These are phyloP conservation scores for Colletotrichum tanaceti DNA, from an alignment of 2,329 filamentous ascomycete species.

Conservation along the genomic window DNA sequence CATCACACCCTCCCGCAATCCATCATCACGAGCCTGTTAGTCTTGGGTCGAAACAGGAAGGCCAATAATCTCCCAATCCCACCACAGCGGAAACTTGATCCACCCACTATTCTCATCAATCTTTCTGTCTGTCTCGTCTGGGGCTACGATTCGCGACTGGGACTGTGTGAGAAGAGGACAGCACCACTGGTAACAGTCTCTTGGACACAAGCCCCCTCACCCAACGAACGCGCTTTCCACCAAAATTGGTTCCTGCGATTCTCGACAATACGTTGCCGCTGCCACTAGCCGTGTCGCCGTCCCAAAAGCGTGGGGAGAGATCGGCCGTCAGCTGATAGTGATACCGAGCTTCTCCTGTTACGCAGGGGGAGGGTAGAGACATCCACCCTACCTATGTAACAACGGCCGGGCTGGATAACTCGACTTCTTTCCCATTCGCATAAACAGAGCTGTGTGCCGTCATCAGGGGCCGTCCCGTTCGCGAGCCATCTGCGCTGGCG, in stretches of 20 bases:
- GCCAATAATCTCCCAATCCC: slow-evolving; percentile 40
- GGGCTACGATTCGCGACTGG: slow-evolving; percentile 2
- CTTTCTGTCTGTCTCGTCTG: slow-evolving; percentile 7
- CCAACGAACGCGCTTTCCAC: background rate
- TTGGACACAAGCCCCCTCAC: slow-evolving; percentile 14
- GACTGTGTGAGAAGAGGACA: background rate
- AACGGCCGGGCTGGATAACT: background rate
- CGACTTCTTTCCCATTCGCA: background rate
- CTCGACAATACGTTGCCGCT: slow-evolving; percentile 17
- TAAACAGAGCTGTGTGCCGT: slow-evolving; percentile 17
- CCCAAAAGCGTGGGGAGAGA: slow-evolving; percentile 13
- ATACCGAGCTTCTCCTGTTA: slow-evolving; percentile 25
- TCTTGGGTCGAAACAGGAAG: slow-evolving; percentile 40
- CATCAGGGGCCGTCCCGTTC: slow-evolving; percentile 11
- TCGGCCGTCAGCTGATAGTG: slow-evolving; percentile 38
- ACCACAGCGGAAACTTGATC: slow-evolving; percentile 36
- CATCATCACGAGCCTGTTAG: slow-evolving; percentile 40
- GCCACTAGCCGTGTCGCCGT: slow-evolving; percentile 17
- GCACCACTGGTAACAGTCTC: slow-evolving; percentile 21
- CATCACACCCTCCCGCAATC: slow-evolving; percentile 29
- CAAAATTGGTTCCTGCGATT: slow-evolving; percentile 14
- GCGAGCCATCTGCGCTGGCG: slow-evolving; percentile 14
- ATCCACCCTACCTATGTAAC: background rate
- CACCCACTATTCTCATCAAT: slow-evolving; percentile 17
- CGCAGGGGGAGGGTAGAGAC: slow-evolving; percentile 22